Evolutionary conservation across 768 basidiomycete species (phyloP), one percentile per base, ranked within the genome.

Genomic region (Podaxis mareebaensis): DNA sequence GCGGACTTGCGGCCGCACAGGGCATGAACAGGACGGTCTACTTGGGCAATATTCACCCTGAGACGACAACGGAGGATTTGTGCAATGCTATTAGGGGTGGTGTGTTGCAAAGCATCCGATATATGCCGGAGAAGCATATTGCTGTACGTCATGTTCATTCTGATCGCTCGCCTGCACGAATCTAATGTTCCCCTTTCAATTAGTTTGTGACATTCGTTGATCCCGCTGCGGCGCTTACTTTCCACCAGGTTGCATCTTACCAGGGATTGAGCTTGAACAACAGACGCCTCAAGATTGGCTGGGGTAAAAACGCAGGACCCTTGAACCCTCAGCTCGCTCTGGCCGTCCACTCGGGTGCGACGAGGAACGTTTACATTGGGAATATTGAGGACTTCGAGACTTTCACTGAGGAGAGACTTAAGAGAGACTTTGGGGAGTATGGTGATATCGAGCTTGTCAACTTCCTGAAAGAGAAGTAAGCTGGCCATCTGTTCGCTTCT

Each of bases 41-140:
- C 75, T 78, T 99, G 58, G 96, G 96, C 3, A 96, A 96, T 74
- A 93, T 99, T 63, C 95, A 96, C 73, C 95, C 96, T 2, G 97
- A 99, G 78, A 97, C 95, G 17, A 90, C 89, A 15, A 83, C 91
- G 2, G 96, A 99, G 75, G 97, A 99, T 73, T 78, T 99, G 67
- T 99, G 96, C 79, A 99, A 99, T 69, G 89, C 93, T 33, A 90
- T 99, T 65, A 86, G 97, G 55, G 97, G 96, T n/a, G 97, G 97
- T 53, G 92, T 97, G 65, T 77, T 99, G 56, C 94, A 98, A 78
- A 95, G 94, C 75, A 88, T 99, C 71, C 80, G 94, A 66, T 96
- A 95, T 74, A 92, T 99, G 88, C 89, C 91, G 66, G 97, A 99
- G 70, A 97, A 98, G 80, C 95, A 96, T 72, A 97, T 97, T 71